phyloP scores from a whole-genome alignment of 805 yeast genomes.

The Candida fluviatilis region DNA sequence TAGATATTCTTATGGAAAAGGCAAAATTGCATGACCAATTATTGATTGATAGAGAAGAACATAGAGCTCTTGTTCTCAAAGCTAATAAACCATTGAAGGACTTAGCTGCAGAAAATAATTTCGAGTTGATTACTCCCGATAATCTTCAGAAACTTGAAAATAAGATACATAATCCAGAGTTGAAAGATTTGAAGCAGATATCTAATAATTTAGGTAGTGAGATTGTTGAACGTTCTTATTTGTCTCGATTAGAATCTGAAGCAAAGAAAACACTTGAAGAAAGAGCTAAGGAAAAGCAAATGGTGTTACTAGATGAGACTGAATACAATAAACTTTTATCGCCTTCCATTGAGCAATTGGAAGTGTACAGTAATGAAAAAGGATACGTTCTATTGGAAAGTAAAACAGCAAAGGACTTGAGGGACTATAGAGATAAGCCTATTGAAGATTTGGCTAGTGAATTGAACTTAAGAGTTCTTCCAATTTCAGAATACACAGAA shows the following conservation, averaged over 20 bases:
- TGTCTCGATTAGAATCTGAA: constrained; percentile 7
- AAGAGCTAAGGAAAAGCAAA: constrained; percentile 9
- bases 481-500: constrained; percentile 6
- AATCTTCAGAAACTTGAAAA: constrained; percentile 8
- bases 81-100: constrained; percentile 14
- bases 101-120: constrained; percentile 11
- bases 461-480: constrained; percentile 7
- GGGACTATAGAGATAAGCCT: constrained; percentile 16
- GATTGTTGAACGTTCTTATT: constrained; percentile 10
- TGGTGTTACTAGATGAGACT: constrained; percentile 3
- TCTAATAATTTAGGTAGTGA: constrained; percentile 14
- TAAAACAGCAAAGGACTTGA: constrained; percentile 11
- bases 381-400: constrained; percentile 11
- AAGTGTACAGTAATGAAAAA: constrained; percentile 16
- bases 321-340: constrained; percentile 6
- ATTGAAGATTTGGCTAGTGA: constrained; percentile 24
- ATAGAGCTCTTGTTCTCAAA: constrained; percentile 5
- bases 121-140: constrained; percentile 14
- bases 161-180: constrained; percentile 20
- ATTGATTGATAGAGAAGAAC: constrained; percentile 12
- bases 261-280: constrained; percentile 11
- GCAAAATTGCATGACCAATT: constrained; percentile 13
- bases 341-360: constrained; percentile 19
- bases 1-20: constrained; percentile 19
- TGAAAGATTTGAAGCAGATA: constrained; percentile 21